Base-by-base conservation (phyloP, 1,139 yeast species). In the Lodderomyces parapsilosis region DNA sequence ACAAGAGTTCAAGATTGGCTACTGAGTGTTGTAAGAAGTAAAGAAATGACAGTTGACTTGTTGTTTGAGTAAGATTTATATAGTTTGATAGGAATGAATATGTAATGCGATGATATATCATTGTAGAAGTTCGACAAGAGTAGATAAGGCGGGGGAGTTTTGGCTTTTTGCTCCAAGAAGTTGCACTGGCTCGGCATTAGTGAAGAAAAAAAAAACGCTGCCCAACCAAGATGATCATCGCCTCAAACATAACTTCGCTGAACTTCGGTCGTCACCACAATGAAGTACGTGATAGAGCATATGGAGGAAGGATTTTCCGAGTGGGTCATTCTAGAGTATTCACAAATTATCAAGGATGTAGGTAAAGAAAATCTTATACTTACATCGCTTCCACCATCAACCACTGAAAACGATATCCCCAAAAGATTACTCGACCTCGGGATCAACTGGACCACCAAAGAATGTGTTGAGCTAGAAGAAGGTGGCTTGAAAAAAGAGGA, bases 251-350 rank as follows among this genome's bases (percentile, higher is more conserved):
- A n/a, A n/a, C n/a, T n/a, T n/a, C n/a, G n/a, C n/a, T n/a, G n/a
- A n/a, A n/a, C 11, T 10, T 27, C 13, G 8, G 3, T 3, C 17
- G 5, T 27, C 17, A 27, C 6, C 15, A 27, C 4, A 5, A 87
- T 88, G 95, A 89, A 87, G 65, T 91, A 89, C 71, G 80, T 93
- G 43, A 89, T 93, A 45, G 99, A 93, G 66, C 99, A 93, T 62
- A 90, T 93, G 97, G 99, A 93, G 64, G 87, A 83, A 49, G 97
- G 96, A 1, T 89, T 93, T 74, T 88, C 96, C 53, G 94, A 87
- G 55, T 93, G 99, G 99, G 98, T 91, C 35, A 76, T 80, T 37
- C 74, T 93, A 19, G 99, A 93, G 59, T 93, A 93, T 62, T 68
- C 81, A 24, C 89, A 86, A 56, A 90, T 93, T 46, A 80, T 90